Evolutionary conservation across 2,329 filamentous ascomycete species (phyloP), one percentile per base, ranked within the genome.

Genomic region (Claviceps paspali): DNA sequence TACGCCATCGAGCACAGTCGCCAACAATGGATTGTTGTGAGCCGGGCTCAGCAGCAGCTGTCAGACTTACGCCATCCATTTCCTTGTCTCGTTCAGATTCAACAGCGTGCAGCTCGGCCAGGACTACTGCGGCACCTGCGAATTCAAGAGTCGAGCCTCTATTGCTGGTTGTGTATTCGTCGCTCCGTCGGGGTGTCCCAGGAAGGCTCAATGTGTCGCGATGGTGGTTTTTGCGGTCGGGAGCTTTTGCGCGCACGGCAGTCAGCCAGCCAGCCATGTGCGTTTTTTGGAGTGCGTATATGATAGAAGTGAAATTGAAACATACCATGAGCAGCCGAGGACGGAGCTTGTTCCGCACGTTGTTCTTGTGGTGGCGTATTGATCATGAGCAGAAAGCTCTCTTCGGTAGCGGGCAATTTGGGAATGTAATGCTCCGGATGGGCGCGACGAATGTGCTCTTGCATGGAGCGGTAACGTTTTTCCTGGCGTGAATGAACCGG

Each of bases 371-470:
- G 87, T 45, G 85, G 81, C 47, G 84, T 86, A 59, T 78, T 92
- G 60, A 96, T 84, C 91, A 96, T 96, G 58, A 94, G 70, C 53
- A 82, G 68, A 62, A 98, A 95, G 76, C 86, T 95, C 64, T 96
- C 88, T 61, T 95, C 88, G 49, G 88, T 98, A 34, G 91, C 91
- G 48, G 91, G 88, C 50, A 96, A 81, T 73, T 96, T 95, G 35
- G 91, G 79, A 51, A 98, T 93, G 64, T 96, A 96, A 60, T 95
- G 82, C 59, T 93, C 86, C 43, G 88, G 88, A 59, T 98, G 91
- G 48, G 91, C 88, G 60, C 91, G 80, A 52, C 91, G 84, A 53
- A 98, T 96, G 56, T 98, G 91, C 72, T 98, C 91, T 64, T 96
- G 91, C 85, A 98, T 96, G 45, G 88, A 96, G 60, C 91, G 86